Evolutionary conservation across 768 basidiomycete genomes (phyloP).

Genomic region (Leccinum rimulosum): DNA sequence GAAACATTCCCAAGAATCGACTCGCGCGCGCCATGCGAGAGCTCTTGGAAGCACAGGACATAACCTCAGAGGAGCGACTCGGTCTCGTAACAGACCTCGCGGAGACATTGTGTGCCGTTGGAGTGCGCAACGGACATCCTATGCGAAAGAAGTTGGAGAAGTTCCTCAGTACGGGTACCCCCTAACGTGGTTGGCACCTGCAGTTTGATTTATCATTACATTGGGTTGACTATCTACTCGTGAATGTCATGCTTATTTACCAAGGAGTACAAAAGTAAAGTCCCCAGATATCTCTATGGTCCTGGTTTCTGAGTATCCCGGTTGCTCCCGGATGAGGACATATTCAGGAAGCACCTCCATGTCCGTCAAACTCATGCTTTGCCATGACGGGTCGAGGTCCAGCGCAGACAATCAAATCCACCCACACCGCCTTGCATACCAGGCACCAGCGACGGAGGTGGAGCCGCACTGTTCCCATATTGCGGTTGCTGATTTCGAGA

Average conservation of each 20-base stretch:
- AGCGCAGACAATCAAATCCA: constrained; percentile 46
- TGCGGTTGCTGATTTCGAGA: constrained; percentile 18
- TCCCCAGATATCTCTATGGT: constrained; percentile 9
- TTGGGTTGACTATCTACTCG: constrained; percentile 4
- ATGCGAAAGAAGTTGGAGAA: constrained; percentile 68
- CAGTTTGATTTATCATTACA: not conserved
- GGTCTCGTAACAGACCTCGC: constrained; percentile 51
- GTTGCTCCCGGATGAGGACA: constrained; percentile 31
- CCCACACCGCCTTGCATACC: constrained; percentile 28
- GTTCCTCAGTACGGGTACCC: constrained; percentile 33
- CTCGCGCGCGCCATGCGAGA: constrained; percentile 67
- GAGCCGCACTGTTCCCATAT: constrained; percentile 26
- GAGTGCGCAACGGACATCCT: constrained; percentile 62
- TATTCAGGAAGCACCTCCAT: constrained; percentile 55
- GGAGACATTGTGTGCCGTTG: constrained; percentile 46
- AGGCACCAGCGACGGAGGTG: constrained; percentile 42
- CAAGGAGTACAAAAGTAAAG: not conserved
- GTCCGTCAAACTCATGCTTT: constrained; percentile 49
- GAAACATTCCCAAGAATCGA: constrained; percentile 54
- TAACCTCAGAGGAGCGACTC: constrained; percentile 45
- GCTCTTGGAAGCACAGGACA: constrained; percentile 52
- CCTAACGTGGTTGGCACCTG: not conserved
- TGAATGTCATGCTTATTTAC: constrained; percentile 1
- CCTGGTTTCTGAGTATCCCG: constrained; percentile 26
- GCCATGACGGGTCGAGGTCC: constrained; percentile 42